phyloP scores from a whole-genome alignment of 208 protist genomes.

The Entamoeba invadens region DNA sequence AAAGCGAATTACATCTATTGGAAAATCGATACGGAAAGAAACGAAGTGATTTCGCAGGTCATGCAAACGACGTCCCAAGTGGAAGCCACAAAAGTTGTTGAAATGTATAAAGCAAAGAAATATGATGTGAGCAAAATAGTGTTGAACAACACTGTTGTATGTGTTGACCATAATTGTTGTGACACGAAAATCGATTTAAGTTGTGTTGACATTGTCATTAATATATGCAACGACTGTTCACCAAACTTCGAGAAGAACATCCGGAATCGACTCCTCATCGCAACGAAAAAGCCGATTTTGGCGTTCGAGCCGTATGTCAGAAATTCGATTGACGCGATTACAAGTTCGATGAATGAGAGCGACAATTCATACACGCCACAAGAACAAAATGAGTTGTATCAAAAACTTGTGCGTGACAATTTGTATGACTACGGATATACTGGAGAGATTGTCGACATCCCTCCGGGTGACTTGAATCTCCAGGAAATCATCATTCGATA shows the following conservation, averaged over 20 bases:
- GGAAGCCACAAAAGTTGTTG: background rate
- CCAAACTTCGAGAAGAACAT: background rate
- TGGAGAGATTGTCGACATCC: no score
- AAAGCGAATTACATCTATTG: background rate
- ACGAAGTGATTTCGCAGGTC: background rate
- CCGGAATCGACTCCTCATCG: background rate
- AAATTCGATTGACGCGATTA: background rate
- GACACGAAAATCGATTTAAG: background rate
- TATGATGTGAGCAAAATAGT: background rate
- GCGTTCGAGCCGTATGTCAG: background rate
- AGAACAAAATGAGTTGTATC: background rate
- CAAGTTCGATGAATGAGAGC: background rate
- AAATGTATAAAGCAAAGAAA: background rate
- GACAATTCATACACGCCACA: background rate
- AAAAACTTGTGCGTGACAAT: background rate
- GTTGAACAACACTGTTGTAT: background rate
- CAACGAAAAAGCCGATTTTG: background rate
- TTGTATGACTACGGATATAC: background rate
- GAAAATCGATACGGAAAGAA: background rate
- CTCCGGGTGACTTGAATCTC: no score
- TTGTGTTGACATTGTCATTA: background rate
- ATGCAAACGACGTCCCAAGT: background rate
- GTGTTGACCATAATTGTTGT: background rate
- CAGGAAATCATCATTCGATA: no score
- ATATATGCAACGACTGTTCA: background rate